Evolutionary conservation across 345 rosid genomes (phyloP).

Genomic region (Gossypium herbaceum): DNA sequence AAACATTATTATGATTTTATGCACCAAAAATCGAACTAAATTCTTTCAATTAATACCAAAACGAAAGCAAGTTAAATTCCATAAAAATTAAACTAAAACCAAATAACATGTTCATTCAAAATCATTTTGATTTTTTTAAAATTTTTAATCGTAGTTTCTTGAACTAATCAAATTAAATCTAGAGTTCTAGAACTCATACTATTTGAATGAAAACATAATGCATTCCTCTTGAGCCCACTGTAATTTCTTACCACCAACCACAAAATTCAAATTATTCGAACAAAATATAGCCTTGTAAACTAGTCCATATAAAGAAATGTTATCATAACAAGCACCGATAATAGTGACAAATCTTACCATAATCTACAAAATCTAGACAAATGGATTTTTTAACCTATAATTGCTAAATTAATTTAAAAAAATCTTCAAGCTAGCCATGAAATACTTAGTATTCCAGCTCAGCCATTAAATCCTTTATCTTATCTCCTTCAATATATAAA

Average conservation of each 20-base stretch:
- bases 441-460: neutral
- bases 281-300: neutral
- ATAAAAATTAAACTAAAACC: neutral
- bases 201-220: neutral
- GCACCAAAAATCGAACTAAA: neutral
- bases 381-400: constrained; percentile 12
- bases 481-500: neutral
- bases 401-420: neutral
- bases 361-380: constrained; percentile 1
- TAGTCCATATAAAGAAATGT: neutral
- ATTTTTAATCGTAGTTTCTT: too few relatives aligned
- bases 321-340: neutral
- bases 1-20: too few relatives aligned
- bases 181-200: neutral
- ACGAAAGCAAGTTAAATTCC: too few relatives aligned
- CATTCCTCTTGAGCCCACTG: neutral
- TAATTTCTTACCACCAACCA: neutral
- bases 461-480: neutral
- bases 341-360: neutral
- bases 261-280: too few relatives aligned
- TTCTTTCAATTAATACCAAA: neutral
- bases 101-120: too few relatives aligned
- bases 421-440: neutral
- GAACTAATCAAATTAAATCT: neutral
- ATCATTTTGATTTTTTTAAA: too few relatives aligned